Conservation (phyloP, 2,329 filamentous ascomycete genomes). For the Penicillium sp. region DNA sequence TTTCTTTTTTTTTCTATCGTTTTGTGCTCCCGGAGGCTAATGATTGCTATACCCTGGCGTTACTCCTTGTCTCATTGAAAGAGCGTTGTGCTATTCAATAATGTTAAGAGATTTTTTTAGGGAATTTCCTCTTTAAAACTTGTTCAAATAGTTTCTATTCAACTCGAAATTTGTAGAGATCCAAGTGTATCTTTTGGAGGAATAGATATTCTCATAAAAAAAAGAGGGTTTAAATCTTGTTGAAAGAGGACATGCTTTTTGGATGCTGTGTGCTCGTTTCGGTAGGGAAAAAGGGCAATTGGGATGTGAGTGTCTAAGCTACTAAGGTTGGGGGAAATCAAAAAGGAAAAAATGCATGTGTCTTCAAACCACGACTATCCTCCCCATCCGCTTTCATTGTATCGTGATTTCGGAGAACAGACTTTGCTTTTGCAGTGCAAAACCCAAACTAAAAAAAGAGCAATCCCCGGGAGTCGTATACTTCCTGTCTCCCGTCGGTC, state of each 20-base stretch:
- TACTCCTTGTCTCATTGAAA: not conserved
- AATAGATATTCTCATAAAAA: not conserved
- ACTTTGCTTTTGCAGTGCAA: slow-evolving; percentile 26
- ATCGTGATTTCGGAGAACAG: slow-evolving; percentile 35
- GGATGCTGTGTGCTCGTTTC: slow-evolving; percentile 26
- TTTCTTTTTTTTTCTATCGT: not conserved
- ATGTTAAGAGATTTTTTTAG: not conserved
- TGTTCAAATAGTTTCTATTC: not conserved
- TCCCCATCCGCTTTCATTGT: slow-evolving; percentile 37
- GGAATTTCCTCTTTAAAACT: not conserved
- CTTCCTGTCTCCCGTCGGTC: slow-evolving; percentile 1
- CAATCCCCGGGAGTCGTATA: slow-evolving; percentile 7
- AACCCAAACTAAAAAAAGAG: slow-evolving; percentile 17
- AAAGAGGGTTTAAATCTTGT: slow-evolving; percentile 13
- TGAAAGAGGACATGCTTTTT: slow-evolving; percentile 24
- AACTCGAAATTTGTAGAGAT: slow-evolving; percentile 1
- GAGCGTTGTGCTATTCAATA: not conserved
- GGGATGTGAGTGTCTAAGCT: slow-evolving; percentile 31
- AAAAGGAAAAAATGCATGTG: slow-evolving; percentile 34
- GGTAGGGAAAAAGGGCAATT: slow-evolving; percentile 21
- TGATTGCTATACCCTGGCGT: slow-evolving; percentile 11
- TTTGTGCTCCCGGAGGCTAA: not conserved
- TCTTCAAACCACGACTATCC: slow-evolving; percentile 29
- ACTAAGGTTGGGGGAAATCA: slow-evolving; percentile 23
- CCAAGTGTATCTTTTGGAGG: slow-evolving; percentile 1